These are phyloP conservation scores for Gossypium davidsonii DNA, from an alignment of 441 rosid species.

Conservation along the genomic window DNA sequence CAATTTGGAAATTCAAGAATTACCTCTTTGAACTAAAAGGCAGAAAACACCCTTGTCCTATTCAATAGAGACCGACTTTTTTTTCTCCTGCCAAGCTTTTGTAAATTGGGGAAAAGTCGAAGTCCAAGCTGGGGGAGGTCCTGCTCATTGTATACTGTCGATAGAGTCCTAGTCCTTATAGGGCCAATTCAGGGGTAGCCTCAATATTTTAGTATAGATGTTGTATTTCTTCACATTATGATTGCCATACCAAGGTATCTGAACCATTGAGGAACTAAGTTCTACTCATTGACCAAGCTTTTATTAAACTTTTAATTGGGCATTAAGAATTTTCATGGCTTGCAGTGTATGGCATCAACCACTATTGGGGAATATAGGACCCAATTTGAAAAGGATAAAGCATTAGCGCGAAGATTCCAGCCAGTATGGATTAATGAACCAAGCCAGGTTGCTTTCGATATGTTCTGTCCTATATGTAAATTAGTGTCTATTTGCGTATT, in stretches of 20 bases:
- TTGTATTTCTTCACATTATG: neutral
- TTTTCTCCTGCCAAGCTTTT: neutral
- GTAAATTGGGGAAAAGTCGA: neutral
- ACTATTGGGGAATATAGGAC: conserved; percentile 62
- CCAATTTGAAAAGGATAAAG: conserved; percentile 75
- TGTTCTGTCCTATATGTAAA: neutral
- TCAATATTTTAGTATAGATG: neutral
- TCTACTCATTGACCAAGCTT: conserved; percentile 8
- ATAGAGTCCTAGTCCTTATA: neutral
- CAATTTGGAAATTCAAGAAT: neutral
- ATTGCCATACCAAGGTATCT: neutral
- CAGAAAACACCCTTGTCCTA: neutral
- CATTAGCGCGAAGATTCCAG: conserved; percentile 70
- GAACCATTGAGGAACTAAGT: neutral
- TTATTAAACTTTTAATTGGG: neutral
- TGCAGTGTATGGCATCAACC: conserved; percentile 78
- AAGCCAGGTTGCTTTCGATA: conserved; percentile 41
- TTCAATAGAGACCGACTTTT: neutral
- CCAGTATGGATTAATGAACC: conserved; percentile 72
- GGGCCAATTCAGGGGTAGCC: neutral
- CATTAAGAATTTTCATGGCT: conserved; percentile 16
- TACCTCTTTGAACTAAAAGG: neutral
- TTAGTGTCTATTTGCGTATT: conserved; percentile 13
- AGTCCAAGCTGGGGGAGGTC: neutral
- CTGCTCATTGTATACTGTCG: neutral